phyloP scores from a whole-genome alignment of 2,329 filamentous ascomycete species.

The Fusarium sp. region DNA sequence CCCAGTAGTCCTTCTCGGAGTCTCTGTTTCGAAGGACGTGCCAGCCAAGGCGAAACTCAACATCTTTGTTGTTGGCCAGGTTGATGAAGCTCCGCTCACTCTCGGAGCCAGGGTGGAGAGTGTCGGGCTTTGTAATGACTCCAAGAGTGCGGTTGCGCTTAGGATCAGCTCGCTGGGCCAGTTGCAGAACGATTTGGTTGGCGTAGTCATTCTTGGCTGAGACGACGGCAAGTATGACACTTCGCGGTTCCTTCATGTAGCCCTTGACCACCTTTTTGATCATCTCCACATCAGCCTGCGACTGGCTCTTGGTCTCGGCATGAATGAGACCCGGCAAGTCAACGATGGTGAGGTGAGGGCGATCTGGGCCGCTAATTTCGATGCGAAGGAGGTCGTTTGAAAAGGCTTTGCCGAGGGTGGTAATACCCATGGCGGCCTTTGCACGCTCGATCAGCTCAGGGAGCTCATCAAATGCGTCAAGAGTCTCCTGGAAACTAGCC shows the following conservation, averaged over 20 bases:
- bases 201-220: slow-evolving; percentile 68
- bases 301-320: slow-evolving; percentile 59
- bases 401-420: slow-evolving; percentile 51
- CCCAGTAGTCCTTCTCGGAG: slow-evolving; percentile 37
- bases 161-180: slow-evolving; percentile 48
- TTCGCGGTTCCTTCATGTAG: slow-evolving; percentile 69
- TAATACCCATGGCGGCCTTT: slow-evolving; percentile 62
- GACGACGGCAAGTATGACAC: slow-evolving; percentile 71
- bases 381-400: slow-evolving; percentile 61
- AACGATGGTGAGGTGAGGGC: slow-evolving; percentile 69
- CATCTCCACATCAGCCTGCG: slow-evolving; percentile 55
- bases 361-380: slow-evolving; percentile 60
- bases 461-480: slow-evolving; percentile 30
- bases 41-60: slow-evolving; percentile 64
- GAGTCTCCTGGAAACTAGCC: slow-evolving; percentile 38
- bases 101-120: slow-evolving; percentile 46
- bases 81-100: slow-evolving; percentile 54
- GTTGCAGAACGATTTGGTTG: slow-evolving; percentile 67
- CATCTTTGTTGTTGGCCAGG: slow-evolving; percentile 59
- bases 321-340: slow-evolving; percentile 70
- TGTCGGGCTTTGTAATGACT: slow-evolving; percentile 69
- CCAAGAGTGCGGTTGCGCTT: slow-evolving; percentile 61
- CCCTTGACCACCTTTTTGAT: slow-evolving; percentile 61
- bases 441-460: slow-evolving; percentile 54
- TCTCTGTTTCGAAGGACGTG: slow-evolving; percentile 56